Evolutionary conservation across 2,329 filamentous ascomycete species (phyloP).

Genomic region (Diatrype stigma): DNA sequence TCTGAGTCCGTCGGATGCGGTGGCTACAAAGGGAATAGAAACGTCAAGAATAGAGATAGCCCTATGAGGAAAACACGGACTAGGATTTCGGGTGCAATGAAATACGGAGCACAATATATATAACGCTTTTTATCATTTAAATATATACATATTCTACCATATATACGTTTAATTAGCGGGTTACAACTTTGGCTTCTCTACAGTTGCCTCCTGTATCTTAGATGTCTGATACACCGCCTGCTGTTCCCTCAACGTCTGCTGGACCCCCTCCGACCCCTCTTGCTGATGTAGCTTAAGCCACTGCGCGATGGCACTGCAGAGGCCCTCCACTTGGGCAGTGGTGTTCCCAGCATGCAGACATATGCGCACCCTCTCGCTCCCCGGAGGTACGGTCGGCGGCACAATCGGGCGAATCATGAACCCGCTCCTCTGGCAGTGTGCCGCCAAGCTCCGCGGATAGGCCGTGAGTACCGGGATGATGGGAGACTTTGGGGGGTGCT

Average conservation of each 20-base stretch:
- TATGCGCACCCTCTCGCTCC: slow-evolving; percentile 53
- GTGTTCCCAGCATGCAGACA: slow-evolving; percentile 59
- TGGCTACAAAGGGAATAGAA: too few species aligned
- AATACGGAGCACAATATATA: too few species aligned
- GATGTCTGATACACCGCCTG: background rate
- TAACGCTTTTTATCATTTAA: background rate
- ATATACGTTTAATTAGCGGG: too few species aligned
- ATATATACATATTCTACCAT: too few species aligned
- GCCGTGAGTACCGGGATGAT: slow-evolving; percentile 54
- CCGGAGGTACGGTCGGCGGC: slow-evolving; percentile 53
- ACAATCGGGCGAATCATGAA: slow-evolving; percentile 56
- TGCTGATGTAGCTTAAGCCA: slow-evolving; percentile 14
- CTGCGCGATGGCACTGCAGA: slow-evolving; percentile 31
- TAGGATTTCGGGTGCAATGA: too few species aligned
- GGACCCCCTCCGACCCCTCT: background rate
- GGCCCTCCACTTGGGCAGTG: slow-evolving; percentile 42
- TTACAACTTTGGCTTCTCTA: background rate
- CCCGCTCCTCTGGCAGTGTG: slow-evolving; percentile 46
- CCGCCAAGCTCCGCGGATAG: slow-evolving; percentile 48
- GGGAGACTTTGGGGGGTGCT: slow-evolving; percentile 41
- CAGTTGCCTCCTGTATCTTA: background rate
- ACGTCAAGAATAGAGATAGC: too few species aligned
- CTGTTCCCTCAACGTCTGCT: background rate
- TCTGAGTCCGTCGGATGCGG: too few species aligned
- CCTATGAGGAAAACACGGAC: too few species aligned